Base-by-base conservation (phyloP, 352 stramenopile species). In the Peronospora farinosa region DNA sequence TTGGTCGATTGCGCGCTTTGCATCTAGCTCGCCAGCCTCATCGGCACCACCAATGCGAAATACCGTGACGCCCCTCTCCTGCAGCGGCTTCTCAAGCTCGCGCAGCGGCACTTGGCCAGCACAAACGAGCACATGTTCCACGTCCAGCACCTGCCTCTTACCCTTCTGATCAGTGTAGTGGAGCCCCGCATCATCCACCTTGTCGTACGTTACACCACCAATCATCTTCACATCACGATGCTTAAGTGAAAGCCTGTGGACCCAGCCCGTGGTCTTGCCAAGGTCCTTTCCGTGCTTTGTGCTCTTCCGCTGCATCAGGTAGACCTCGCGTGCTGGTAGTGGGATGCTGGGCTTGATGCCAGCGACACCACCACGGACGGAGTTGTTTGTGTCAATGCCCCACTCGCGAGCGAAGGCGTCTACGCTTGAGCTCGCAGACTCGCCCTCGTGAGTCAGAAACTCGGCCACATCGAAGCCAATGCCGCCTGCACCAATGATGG, bases 401-500 rank as follows among this genome's bases (percentile, higher is more conserved):
- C 95, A 98, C 59, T 98, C 93, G 54, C 89, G 76, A 21, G 89
- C 82, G 55, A 97, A 98, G 33, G 86, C 66, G 35, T 88, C 61
- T 2, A 95, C 54, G 30, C 86, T 84, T 1, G 89, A 68, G 28
- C 70, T 83, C 13, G 76, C 65, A 9, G 75, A 85, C 44, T 74
- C 69, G 39, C 76, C 74, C 6, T 86, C 69, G 60, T 97, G 84
- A 9, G 93, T 74, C 15, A 98, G 60, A 57, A 92, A 98, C 60
- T 99, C 96, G 10, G 89, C 81, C 7, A 99, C 90, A 75, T 99
- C 96, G 61, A 98, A 99, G n/a, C 96, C 96, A 57, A 99, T 99
- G 4, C 96, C 96, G 51, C 96, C 96, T 19, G 95, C 95, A 32
- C 96, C 96, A 60, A 99, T 96, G 31, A 99, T 72, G 1, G 95